Conservation (phyloP, 441 rosid genomes). For the Jatropha multifida region DNA sequence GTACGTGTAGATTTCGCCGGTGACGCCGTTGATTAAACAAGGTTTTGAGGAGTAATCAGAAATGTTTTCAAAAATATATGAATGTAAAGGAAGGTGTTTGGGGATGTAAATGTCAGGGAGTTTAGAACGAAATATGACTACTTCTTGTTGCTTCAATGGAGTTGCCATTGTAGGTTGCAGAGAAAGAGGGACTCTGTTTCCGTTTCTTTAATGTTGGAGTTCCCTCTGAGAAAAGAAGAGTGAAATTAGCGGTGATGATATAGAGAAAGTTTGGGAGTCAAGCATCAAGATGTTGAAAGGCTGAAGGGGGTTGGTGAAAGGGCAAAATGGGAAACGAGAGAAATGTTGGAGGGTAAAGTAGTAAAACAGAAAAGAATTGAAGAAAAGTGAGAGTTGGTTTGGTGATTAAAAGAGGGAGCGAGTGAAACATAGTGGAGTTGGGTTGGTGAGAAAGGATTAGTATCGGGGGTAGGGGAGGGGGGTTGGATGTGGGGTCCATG, state of each 20-base stretch:
- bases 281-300: not conserved
- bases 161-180: slow-evolving; percentile 34
- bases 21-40: slow-evolving; percentile 59
- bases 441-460: slow-evolving; percentile 24
- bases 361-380: not conserved
- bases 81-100: slow-evolving; percentile 53
- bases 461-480: not conserved
- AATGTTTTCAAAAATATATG: slow-evolving; percentile 54
- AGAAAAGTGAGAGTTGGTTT: not conserved
- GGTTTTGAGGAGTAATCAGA: slow-evolving; percentile 45
- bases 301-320: slow-evolving; percentile 33
- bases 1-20: slow-evolving; percentile 40
- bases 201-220: not conserved
- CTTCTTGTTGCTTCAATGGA: slow-evolving; percentile 17
- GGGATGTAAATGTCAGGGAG: slow-evolving; percentile 65
- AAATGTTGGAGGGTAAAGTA: too few species aligned
- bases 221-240: slow-evolving; percentile 16
- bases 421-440: not conserved
- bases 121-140: slow-evolving; percentile 55
- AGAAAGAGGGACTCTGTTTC: slow-evolving; percentile 4
- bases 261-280: slow-evolving; percentile 13
- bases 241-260: slow-evolving; percentile 17
- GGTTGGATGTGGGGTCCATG: slow-evolving; percentile 14
- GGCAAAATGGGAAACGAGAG: slow-evolving; percentile 10
- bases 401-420: not conserved